These are phyloP conservation scores for Colletotrichum theobromicola DNA, from an alignment of 2,329 filamentous ascomycete genomes.

Conservation along the genomic window DNA sequence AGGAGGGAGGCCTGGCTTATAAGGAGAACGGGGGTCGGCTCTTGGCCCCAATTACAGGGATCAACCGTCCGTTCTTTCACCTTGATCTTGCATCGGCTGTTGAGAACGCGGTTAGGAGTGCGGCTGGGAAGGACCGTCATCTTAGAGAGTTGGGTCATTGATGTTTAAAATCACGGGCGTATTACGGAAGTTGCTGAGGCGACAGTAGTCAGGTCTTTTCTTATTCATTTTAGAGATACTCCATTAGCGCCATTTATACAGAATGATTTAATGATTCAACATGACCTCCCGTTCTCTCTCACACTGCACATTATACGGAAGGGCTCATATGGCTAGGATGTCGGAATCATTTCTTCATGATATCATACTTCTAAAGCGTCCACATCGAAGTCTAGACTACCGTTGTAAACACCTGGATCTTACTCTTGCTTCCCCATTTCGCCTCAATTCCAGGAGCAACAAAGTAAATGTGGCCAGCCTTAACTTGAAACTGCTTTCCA, in stretches of 20 bases:
- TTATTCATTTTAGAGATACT: neutral
- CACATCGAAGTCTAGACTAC: slow-evolving; percentile 20
- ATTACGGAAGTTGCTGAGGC: neutral
- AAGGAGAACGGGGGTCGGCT: neutral
- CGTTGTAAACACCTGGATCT: slow-evolving; percentile 43
- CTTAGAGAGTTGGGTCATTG: neutral
- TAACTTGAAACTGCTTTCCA: slow-evolving; percentile 56
- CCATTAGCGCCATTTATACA: neutral
- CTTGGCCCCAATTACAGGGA: slow-evolving; percentile 35
- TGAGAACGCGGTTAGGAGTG: slow-evolving; percentile 33
- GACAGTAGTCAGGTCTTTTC: neutral
- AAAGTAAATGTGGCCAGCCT: slow-evolving; percentile 70
- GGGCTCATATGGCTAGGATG: fast-evolving
- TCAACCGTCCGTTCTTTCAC: slow-evolving; percentile 55
- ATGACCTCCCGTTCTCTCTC: no score
- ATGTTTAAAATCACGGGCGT: no score
- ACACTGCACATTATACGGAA: neutral
- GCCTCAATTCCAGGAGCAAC: slow-evolving; percentile 58
- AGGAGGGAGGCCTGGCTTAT: neutral
- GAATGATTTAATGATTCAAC: neutral
- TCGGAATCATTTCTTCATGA: neutral
- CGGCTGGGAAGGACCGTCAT: neutral
- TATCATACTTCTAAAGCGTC: neutral
- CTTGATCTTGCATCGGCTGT: slow-evolving; percentile 49
- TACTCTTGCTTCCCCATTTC: slow-evolving; percentile 33